A percentile compares a stretch with the other conserved stretches of the same genome.
phyloP scores from a whole-genome alignment of 805 yeast species.

The Middelhovenomyces tepae region DNA sequence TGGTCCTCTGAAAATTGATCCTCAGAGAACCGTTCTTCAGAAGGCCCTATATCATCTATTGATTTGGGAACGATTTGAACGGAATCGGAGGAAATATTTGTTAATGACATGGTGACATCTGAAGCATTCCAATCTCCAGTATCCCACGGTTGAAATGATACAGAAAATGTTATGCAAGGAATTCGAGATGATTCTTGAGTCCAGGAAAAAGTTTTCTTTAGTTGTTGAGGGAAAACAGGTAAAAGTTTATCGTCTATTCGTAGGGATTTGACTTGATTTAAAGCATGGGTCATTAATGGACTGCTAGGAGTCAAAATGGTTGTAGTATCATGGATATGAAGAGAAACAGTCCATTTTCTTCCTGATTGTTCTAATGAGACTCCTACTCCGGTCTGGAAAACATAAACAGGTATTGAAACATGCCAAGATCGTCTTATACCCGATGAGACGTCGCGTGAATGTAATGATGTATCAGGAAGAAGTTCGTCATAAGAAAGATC shows the following conservation, averaged over 20 bases:
- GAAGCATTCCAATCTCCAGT: constrained; percentile 1
- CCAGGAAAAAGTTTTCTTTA: constrained; percentile 3
- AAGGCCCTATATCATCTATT: too few species aligned
- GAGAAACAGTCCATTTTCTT: constrained; percentile 5
- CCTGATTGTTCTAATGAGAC: constrained; percentile 6
- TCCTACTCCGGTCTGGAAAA: too few species aligned
- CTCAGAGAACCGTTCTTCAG: too few species aligned
- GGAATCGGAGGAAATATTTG: too few species aligned
- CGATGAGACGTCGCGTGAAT: too few species aligned
- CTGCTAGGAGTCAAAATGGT: background rate
- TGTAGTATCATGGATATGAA: constrained; percentile 13
- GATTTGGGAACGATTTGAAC: too few species aligned
- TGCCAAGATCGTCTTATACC: too few species aligned
- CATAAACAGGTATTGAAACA: too few species aligned
- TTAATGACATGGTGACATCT: background rate
- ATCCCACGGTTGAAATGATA: constrained; percentile 7
- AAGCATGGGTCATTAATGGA: background rate
- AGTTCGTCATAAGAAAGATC: background rate
- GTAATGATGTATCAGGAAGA: constrained; percentile 7
- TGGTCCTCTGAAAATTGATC: too few species aligned
- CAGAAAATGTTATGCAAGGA: constrained; percentile 10
- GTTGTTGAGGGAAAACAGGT: constrained; percentile 4
- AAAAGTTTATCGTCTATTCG: background rate
- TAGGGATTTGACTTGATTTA: constrained; percentile 7
- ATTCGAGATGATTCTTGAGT: background rate